phyloP scores from a whole-genome alignment of 306 rosid species.

The Hippophae gyantsensis region DNA sequence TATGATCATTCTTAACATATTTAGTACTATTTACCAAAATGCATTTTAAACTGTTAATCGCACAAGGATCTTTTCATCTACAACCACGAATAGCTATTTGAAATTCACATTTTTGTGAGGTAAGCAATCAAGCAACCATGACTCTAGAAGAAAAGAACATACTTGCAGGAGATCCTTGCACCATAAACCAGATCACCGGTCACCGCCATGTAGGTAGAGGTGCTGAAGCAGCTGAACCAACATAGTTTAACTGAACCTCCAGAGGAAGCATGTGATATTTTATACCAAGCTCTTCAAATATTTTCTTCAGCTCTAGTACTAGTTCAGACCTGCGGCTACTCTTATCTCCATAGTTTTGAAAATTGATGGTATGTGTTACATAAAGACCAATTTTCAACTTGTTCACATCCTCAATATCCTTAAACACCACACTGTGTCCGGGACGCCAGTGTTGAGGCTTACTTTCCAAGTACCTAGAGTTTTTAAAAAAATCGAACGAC shows the following conservation, averaged over 20 bases:
- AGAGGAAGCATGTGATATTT: slow-evolving; percentile 65
- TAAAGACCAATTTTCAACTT: slow-evolving; percentile 52
- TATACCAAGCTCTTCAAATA: slow-evolving; percentile 57
- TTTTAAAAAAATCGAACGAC: background rate
- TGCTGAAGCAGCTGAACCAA: slow-evolving; percentile 20
- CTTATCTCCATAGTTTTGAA: slow-evolving; percentile 59
- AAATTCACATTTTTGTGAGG: too few relatives aligned
- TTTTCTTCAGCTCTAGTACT: slow-evolving; percentile 67
- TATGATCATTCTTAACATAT: too few relatives aligned
- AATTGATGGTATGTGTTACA: slow-evolving; percentile 34
- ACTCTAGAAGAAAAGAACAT: background rate
- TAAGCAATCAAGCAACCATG: too few relatives aligned
- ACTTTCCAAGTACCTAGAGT: slow-evolving; percentile 64
- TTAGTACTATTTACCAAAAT: too few relatives aligned
- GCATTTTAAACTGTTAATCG: too few relatives aligned
- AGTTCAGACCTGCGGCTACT: slow-evolving; percentile 60
- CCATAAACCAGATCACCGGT: slow-evolving; percentile 1
- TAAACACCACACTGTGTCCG: slow-evolving; percentile 40
- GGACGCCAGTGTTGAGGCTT: slow-evolving; percentile 74
- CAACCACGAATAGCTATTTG: too few relatives aligned
- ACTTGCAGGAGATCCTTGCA: background rate
- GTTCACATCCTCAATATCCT: slow-evolving; percentile 61
- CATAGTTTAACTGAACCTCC: slow-evolving; percentile 45
- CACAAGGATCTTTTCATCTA: too few relatives aligned
- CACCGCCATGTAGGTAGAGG: slow-evolving; percentile 17